Percentiles rank a stretch among this genome's conserved stretches.
These are phyloP conservation scores for Candida tibetensis DNA, from an alignment of 805 yeast species.

Conservation along the genomic window DNA sequence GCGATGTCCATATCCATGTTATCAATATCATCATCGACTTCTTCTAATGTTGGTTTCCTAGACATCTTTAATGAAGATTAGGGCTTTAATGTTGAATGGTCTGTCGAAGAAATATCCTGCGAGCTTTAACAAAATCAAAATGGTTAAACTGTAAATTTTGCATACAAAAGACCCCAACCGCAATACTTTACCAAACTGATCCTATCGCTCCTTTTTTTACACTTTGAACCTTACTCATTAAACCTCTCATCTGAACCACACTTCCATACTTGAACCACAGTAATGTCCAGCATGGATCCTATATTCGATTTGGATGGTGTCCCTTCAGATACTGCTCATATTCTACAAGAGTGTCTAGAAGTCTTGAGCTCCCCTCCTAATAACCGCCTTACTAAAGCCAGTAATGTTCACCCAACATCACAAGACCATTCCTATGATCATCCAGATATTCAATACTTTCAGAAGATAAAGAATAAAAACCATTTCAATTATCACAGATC, in stretches of 20 bases:
- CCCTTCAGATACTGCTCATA: slow-evolving; percentile 18
- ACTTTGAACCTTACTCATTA: too few relatives aligned
- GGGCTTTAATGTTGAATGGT: too few relatives aligned
- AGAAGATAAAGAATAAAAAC: slow-evolving; percentile 31
- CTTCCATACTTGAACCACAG: slow-evolving; percentile 2
- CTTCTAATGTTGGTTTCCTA: slow-evolving; percentile 68
- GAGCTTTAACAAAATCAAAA: too few relatives aligned
- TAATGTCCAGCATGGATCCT: slow-evolving; percentile 6
- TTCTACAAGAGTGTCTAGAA: slow-evolving; percentile 23
- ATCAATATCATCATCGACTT: slow-evolving; percentile 83
- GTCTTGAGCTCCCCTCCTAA: slow-evolving; percentile 5
- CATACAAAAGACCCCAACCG: too few relatives aligned
- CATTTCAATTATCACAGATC: slow-evolving; percentile 37
- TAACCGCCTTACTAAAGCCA: slow-evolving; percentile 2
- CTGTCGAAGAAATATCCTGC: too few relatives aligned
- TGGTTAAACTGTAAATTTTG: too few relatives aligned
- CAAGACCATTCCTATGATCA: slow-evolving; percentile 14
- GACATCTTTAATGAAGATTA: too few relatives aligned
- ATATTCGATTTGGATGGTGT: slow-evolving; percentile 13
- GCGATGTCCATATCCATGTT: slow-evolving; percentile 92
- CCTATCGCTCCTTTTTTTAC: too few relatives aligned
- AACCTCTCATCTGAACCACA: neutral
- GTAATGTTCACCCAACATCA: slow-evolving; percentile 12
- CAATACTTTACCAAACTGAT: too few relatives aligned
- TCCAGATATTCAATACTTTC: slow-evolving; percentile 41